These are phyloP conservation scores for Rhytidiadelphus loreus DNA, from an alignment of 225 moss, liverwort and hornwort species.

Conservation along the genomic window DNA sequence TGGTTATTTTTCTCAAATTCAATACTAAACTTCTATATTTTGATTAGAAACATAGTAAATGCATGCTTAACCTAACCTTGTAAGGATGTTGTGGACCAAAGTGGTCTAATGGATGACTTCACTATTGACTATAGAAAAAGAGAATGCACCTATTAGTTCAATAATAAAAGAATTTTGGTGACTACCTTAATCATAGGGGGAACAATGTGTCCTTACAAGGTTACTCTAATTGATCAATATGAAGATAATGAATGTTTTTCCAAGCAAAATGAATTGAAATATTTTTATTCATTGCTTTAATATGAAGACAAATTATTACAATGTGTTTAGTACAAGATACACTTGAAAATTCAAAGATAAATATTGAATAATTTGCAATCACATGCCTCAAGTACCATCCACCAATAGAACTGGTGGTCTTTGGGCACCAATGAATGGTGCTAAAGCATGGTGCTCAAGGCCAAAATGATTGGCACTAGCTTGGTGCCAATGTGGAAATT, in stretches of 20 bases:
- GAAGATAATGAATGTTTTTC: not conserved
- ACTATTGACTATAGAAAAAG: not conserved
- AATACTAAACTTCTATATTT: not conserved
- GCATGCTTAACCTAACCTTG: accelerated
- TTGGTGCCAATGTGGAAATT: not conserved
- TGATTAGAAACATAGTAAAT: not conserved
- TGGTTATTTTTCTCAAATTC: no score
- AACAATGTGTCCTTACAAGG: accelerated
- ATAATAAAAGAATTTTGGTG: not conserved
- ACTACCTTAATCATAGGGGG: not conserved
- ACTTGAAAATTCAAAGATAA: not conserved
- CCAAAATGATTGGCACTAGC: not conserved
- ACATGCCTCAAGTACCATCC: not conserved
- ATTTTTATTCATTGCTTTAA: not conserved
- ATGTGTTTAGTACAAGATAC: not conserved
- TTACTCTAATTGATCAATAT: not conserved
- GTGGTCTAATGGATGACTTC: not conserved
- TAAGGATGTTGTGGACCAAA: accelerated
- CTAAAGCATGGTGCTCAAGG: accelerated
- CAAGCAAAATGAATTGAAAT: not conserved
- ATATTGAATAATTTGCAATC: not conserved
- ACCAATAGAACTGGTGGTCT: not conserved
- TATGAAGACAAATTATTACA: no score
- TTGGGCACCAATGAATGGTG: accelerated
- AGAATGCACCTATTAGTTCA: not conserved